Evolutionary conservation across 2,329 filamentous ascomycete species (phyloP), one percentile per base, ranked within the genome.

Genomic region (Fusarium pilosicola): DNA sequence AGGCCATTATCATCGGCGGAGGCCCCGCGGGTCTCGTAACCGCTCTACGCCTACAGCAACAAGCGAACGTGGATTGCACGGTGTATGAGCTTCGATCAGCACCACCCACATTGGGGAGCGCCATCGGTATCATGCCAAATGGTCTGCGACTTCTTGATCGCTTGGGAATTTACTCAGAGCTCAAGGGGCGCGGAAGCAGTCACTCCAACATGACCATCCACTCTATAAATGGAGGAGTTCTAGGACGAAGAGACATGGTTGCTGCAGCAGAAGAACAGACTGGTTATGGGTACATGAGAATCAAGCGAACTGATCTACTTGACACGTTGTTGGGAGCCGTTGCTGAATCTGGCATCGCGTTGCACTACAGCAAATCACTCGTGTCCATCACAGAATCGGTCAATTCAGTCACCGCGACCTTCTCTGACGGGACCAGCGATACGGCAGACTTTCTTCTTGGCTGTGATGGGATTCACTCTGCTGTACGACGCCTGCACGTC

Each of bases 1-100:
- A 61, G 58, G 58, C 58, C 15, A 61, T 61, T 28, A 61, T 61
- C 10, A 56, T 56, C 2, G 58, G 58, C n/a, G 58, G 36, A 41
- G 58, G 58, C 13, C 58, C 58, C 14, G 48, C 36, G 7, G 48
- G 58, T 14, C 48, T 61, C 7, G n/a, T 7, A 26, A 34, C 58
- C 12, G 48, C 58, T 34, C 38, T 61, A 28, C 36, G 48, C 3
- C 8, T 61, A 11, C 48, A 56, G 15, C 58, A 61, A 17, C 26
- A 28, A 6, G 18, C 5, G 24, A 34, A n/a, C 12, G 12, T 61
- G 11, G 4, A n/a, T 9, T 61, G 58, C 15, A 28, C 26, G 13
- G 10, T 61, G 5, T 61, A 61, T 17, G 58, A 61, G 14, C 8
- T 61, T 34, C 36, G 48, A 7, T 2, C 36, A 18, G 36, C 13